These are phyloP conservation scores for Beauveria sp. DNA, from an alignment of 2,329 filamentous ascomycete species.

Conservation along the genomic window DNA sequence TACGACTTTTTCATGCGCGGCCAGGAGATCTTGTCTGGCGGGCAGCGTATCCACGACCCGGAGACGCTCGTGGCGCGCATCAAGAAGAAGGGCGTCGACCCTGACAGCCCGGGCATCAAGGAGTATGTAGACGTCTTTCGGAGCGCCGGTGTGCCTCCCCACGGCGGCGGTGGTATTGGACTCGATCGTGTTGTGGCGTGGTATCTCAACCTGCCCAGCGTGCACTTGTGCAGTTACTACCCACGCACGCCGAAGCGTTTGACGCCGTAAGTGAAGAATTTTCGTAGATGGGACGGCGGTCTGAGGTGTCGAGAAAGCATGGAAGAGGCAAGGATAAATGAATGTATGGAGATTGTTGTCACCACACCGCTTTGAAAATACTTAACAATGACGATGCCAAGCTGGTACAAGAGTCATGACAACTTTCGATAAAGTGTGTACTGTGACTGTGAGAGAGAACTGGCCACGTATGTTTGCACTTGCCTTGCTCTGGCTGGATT, in stretches of 20 bases:
- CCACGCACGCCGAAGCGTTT: slow-evolving; percentile 54
- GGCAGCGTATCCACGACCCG: slow-evolving; percentile 83
- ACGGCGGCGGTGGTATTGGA: slow-evolving; percentile 84
- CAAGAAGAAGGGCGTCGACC: slow-evolving; percentile 72
- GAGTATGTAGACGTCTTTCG: slow-evolving; percentile 81
- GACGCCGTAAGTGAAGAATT: slow-evolving; percentile 32
- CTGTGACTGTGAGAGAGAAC: no score
- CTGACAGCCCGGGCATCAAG: slow-evolving; percentile 65
- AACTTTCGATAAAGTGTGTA: no score
- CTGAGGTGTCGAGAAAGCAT: not conserved
- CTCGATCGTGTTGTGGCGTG: slow-evolving; percentile 76
- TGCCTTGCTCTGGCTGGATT: no score
- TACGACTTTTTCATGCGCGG: slow-evolving; percentile 86
- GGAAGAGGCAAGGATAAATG: not conserved
- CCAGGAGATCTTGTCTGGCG: slow-evolving; percentile 87
- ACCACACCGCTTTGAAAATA: not conserved
- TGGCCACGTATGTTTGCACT: no score
- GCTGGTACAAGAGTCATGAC: no score
- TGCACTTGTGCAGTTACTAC: slow-evolving; percentile 51
- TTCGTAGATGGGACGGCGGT: not conserved
- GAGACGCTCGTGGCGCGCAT: slow-evolving; percentile 70
- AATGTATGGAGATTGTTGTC: not conserved
- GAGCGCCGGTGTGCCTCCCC: slow-evolving; percentile 78
- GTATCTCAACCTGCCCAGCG: slow-evolving; percentile 51
- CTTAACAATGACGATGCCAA: not conserved